These are phyloP conservation scores for Hibiscus syriacus DNA, from an alignment of 345 rosid genomes.

Conservation along the genomic window DNA sequence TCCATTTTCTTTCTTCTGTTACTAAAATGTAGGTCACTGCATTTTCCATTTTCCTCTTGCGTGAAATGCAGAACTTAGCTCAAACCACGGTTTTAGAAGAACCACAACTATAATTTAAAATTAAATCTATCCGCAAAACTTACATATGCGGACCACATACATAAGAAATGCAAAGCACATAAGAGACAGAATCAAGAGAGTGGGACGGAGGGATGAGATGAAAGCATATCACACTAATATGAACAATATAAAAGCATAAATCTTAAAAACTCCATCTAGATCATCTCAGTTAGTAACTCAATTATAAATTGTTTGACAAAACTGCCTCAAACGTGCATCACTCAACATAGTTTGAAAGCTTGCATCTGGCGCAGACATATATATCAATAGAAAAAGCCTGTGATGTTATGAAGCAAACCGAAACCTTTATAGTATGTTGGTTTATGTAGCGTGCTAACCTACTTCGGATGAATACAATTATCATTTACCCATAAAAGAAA, in stretches of 20 bases:
- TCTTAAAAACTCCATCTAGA: background rate
- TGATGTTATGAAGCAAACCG: conserved; percentile 1
- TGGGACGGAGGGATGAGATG: background rate
- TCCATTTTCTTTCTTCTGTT: background rate
- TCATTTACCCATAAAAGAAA: background rate
- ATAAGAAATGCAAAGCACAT: background rate
- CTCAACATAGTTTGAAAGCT: background rate
- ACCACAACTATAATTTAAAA: background rate
- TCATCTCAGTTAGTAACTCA: background rate
- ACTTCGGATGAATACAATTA: background rate
- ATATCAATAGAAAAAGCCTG: background rate
- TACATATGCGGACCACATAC: background rate
- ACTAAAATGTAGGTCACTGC: background rate
- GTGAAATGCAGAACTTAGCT: background rate
- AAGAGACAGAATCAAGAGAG: background rate
- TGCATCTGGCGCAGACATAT: background rate
- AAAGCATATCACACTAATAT: background rate
- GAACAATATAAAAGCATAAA: background rate
- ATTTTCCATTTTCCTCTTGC: background rate
- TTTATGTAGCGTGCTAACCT: background rate
- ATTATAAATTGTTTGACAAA: background rate
- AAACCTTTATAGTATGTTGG: background rate
- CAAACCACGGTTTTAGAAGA: background rate
- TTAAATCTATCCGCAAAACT: background rate
- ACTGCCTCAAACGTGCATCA: background rate